phyloP scores from a whole-genome alignment of 345 rosid genomes.

The Nasturtium officinale region DNA sequence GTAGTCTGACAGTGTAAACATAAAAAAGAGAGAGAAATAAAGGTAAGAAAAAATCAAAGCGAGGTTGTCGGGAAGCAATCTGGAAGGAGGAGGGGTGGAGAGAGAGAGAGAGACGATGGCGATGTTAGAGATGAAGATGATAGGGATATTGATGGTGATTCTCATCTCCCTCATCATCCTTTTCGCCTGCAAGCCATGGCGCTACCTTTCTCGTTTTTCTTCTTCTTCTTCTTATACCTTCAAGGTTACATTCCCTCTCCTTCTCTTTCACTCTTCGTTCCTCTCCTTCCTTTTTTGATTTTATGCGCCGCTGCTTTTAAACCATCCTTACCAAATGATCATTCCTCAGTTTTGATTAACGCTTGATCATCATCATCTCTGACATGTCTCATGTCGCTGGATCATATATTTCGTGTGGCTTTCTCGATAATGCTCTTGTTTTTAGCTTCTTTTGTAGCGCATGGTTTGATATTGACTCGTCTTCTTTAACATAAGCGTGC shows the following conservation, averaged over 20 bases:
- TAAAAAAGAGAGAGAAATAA: not conserved
- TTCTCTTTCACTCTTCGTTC: not conserved
- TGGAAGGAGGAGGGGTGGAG: conserved; percentile 46
- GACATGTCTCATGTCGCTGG: conserved; percentile 26
- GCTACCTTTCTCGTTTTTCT: conserved; percentile 58
- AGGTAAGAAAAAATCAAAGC: conserved; percentile 79
- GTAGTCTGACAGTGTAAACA: not conserved
- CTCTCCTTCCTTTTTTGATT: not conserved
- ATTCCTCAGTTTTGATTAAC: not conserved
- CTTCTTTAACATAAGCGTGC: conserved; percentile 15
- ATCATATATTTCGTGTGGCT: conserved; percentile 6
- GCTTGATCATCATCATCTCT: conserved; percentile 17
- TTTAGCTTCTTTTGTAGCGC: conserved; percentile 25
- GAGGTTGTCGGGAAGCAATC: conserved; percentile 67
- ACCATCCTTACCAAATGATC: conserved; percentile 8
- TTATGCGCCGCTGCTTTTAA: not conserved
- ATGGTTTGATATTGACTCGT: not conserved
- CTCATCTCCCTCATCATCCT: conserved; percentile 67
- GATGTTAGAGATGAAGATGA: conserved; percentile 57
- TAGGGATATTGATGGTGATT: conserved; percentile 51
- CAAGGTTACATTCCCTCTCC: conserved; percentile 55
- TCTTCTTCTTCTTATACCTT: conserved; percentile 50
- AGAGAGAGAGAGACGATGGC: conserved; percentile 49
- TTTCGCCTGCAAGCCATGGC: conserved; percentile 92
- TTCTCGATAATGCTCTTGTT: not conserved